phyloP scores from a whole-genome alignment of 1,139 yeast species.

The Lodderomyces theae region DNA sequence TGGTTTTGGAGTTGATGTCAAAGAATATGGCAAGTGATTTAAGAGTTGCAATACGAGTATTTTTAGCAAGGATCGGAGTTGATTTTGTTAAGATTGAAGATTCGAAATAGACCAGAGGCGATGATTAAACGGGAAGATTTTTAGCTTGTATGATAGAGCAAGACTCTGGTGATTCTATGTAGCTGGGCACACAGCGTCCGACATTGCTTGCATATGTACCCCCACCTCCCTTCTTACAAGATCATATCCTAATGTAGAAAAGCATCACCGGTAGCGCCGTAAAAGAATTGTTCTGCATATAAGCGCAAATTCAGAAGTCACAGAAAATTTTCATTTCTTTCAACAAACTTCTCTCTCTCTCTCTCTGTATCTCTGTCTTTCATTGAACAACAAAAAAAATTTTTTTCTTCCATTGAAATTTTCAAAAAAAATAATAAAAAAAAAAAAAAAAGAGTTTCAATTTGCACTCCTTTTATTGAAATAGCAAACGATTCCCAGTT shows the following conservation, averaged over 20 bases:
- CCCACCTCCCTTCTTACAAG: no score
- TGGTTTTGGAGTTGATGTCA: slow-evolving; percentile 63
- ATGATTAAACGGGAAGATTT: no score
- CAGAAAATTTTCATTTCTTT: slow-evolving; percentile 7
- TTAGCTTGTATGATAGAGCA: no score
- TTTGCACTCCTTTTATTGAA: neutral
- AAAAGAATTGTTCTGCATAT: slow-evolving; percentile 1
- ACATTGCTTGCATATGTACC: no score
- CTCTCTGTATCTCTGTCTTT: no score
- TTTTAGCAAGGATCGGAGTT: slow-evolving; percentile 71
- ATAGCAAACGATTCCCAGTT: slow-evolving; percentile 6
- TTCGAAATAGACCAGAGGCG: slow-evolving; percentile 4
- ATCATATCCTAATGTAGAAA: no score
- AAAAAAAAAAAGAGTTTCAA: slow-evolving; percentile 3
- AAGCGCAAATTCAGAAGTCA: neutral
- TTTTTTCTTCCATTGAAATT: neutral
- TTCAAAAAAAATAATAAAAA: neutral
- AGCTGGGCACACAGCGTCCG: no score
- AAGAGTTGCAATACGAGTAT: slow-evolving; percentile 62
- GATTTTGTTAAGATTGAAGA: slow-evolving; percentile 33
- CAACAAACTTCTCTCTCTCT: no score
- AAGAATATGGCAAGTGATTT: slow-evolving; percentile 70
- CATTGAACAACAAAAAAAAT: no score
- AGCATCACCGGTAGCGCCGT: neutral
- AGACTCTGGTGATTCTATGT: no score